Conservation (phyloP, 768 basidiomycete species). For the Pleurotus sapidus region DNA sequence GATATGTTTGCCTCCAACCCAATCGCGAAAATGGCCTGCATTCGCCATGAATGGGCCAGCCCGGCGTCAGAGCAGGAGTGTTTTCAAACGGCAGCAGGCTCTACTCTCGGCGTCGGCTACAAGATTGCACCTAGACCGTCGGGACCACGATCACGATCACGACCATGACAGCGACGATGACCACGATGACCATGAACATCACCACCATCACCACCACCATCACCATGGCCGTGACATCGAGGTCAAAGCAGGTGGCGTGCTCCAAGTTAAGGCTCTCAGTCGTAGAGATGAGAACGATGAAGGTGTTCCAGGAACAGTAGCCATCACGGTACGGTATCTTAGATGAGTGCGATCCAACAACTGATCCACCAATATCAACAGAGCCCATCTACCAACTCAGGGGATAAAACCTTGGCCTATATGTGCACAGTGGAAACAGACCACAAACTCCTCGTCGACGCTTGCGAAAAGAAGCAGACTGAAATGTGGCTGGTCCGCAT, state of each 20-base stretch:
- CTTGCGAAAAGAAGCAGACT: conserved; percentile 45
- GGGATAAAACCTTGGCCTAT: conserved; percentile 32
- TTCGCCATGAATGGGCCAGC: conserved; percentile 1
- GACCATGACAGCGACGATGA: conserved; percentile 10
- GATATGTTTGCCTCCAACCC: neutral
- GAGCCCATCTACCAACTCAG: conserved; percentile 6
- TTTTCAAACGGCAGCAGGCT: neutral
- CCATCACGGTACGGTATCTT: conserved; percentile 41
- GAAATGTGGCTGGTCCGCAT: conserved; percentile 36
- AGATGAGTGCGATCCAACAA: neutral
- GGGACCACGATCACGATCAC: conserved; percentile 5
- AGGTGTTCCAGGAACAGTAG: conserved; percentile 39
- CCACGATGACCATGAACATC: conserved; percentile 20
- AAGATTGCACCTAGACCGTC: neutral
- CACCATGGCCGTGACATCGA: conserved; percentile 11
- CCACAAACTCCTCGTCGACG: conserved; percentile 39
- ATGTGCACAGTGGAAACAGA: conserved; percentile 29
- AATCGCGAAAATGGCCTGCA: neutral
- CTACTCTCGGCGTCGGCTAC: neutral
- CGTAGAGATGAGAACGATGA: neutral
- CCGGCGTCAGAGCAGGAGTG: neutral
- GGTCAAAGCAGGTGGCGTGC: neutral
- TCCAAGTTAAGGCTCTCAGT: neutral
- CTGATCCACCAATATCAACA: neutral
- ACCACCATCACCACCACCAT: conserved; percentile 16